Percentiles rank a stretch among this genome's conserved stretches.
Evolutionary conservation across 2,329 filamentous ascomycete species (phyloP).

Genomic region (Cercospora berteroae): DNA sequence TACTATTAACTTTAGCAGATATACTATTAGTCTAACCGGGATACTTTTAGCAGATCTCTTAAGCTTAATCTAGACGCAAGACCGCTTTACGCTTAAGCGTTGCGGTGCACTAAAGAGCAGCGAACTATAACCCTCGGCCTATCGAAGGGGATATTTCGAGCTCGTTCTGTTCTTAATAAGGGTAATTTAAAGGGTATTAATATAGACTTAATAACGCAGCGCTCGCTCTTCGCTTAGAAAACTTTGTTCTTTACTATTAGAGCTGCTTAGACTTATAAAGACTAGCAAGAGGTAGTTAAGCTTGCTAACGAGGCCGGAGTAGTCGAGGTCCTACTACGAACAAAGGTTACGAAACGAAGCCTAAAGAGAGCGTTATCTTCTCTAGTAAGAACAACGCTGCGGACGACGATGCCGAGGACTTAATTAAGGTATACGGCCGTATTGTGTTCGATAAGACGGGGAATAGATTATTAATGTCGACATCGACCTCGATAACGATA

Average conservation of each 20-base stretch:
- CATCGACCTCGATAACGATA: constrained; percentile 42
- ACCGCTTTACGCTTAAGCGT: too few species aligned
- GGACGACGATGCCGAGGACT: constrained; percentile 38
- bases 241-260: constrained; percentile 50
- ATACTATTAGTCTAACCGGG: too few species aligned
- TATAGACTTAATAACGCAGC: constrained; percentile 29
- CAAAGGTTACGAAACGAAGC: constrained; percentile 27
- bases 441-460: constrained; percentile 43
- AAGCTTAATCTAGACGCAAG: too few species aligned
- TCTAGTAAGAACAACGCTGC: constrained; percentile 39
- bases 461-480: constrained; percentile 45
- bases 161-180: too few species aligned
- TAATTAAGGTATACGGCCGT: constrained; percentile 39
- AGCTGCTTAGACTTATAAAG: constrained; percentile 35
- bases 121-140: too few species aligned
- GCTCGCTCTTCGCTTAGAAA: constrained; percentile 51
- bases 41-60: too few species aligned
- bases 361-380: constrained; percentile 35
- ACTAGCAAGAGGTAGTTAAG: constrained; percentile 42
- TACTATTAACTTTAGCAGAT: too few species aligned
- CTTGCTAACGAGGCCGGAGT: constrained; percentile 43
- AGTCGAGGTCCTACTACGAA: constrained; percentile 28
- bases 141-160: too few species aligned
- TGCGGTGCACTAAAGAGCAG: too few species aligned
- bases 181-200: too few species aligned